A percentile compares a stretch with the other conserved stretches of the same genome.
phyloP scores from a whole-genome alignment of 163 green algal genomes.

The Chlamydomonas reinhardtii region DNA sequence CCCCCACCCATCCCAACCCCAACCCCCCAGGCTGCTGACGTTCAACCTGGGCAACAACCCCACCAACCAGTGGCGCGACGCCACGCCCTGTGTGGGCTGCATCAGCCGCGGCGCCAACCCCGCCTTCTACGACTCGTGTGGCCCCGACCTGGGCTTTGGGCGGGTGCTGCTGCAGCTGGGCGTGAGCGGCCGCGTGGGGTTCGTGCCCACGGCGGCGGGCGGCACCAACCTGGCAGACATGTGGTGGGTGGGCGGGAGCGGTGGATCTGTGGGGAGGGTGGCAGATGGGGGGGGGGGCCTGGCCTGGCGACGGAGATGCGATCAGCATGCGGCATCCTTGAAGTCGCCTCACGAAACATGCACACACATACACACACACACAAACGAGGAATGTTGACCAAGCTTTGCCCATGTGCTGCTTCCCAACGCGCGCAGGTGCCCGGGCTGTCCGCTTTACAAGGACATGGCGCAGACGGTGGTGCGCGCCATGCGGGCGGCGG shows the following conservation, averaged over 20 bases:
- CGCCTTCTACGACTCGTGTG: not conserved
- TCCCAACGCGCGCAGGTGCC: not conserved
- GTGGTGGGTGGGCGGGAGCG: not conserved
- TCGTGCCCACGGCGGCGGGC: constrained; percentile 10
- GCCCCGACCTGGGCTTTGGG: constrained; percentile 29
- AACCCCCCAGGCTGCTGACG: constrained; percentile 9
- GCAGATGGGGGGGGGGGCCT: no score
- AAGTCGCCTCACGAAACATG: no score
- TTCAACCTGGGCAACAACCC: constrained; percentile 28
- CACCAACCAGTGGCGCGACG: constrained; percentile 10
- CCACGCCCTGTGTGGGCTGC: constrained; percentile 11
- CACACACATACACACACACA: no score
- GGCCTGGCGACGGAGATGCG: no score
- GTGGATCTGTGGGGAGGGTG: no score
- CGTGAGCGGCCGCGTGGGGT: constrained; percentile 11
- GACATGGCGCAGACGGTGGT: not conserved
- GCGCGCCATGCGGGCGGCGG: not conserved
- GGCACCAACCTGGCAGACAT: not conserved
- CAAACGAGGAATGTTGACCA: no score
- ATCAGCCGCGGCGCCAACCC: not conserved
- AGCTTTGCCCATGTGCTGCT: not conserved
- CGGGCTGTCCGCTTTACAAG: not conserved
- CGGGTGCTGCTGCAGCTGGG: constrained; percentile 7
- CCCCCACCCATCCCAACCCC: no score
- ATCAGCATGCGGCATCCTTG: no score